Base-by-base conservation (phyloP, 768 basidiomycete genomes). In the Scleroderma citrinum region DNA sequence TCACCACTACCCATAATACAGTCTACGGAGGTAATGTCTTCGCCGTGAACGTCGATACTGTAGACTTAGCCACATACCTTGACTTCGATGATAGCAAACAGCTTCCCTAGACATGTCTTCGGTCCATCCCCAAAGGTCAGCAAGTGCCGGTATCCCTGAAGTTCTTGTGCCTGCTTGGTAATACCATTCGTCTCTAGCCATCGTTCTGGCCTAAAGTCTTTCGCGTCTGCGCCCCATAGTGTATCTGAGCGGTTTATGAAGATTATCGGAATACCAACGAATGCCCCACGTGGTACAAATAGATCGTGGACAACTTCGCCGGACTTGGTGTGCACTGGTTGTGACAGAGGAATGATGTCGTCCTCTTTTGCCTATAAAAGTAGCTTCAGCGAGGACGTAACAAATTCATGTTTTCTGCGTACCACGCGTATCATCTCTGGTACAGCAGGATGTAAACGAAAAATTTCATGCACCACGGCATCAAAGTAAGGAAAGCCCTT, bases 221-320 rank as follows among this genome's bases (percentile, higher is more conserved):
- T 71, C 3, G 81, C 75, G 48, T 81, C 75, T 0, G 70, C 58
- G 2, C 85, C 85, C 85, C 86, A 87, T 30, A 83, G 60, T 1
- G 62, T 64, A 45, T 69, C 70, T n/a, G 76, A 75, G 5, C 69
- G 61, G 59, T 85, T 83, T 44, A 80, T 68, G 19, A 66, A 63
- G 7, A 59, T 45, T 24, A 82, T 70, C 1, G 77, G 73, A 3
- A 75, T 59, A 12, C 66, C 49, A 23, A 86, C 50, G 1, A 57
- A 48, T 1, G 74, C 75, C 3, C 76, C 81, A 50, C 76, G 77
- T n/a, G 70, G 64, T 31, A 85, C 63, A 7, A 67, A 40, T 43
- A 85, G 62, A 14, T 63, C 67, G 17, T 67, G 59, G 11, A 76
- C 66, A 0, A 57, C 52, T 37, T 67, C 57, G 0, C 80, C 80